phyloP scores from a whole-genome alignment of 345 rosid species.

The Eucalyptus polybractea region DNA sequence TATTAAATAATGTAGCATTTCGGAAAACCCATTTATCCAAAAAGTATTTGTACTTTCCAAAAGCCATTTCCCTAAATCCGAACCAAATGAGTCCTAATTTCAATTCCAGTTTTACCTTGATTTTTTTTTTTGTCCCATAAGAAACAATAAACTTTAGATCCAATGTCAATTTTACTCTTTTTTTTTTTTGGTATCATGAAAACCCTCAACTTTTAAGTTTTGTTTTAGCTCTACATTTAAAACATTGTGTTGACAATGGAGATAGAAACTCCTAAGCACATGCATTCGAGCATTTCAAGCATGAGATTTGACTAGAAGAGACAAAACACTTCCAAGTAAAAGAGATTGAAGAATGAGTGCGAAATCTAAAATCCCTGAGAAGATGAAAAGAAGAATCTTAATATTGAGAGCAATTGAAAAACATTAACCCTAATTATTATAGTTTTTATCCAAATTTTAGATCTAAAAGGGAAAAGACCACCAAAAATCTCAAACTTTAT shows the following conservation, averaged over 20 bases:
- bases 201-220: not conserved
- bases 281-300: not conserved
- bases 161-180: not conserved
- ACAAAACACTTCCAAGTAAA: not conserved
- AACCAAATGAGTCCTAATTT: no score
- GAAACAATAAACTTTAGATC: not conserved
- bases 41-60: no score
- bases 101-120: no score
- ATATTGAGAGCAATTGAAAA: no score
- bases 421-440: no score
- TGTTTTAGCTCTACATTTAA: not conserved
- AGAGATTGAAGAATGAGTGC: not conserved
- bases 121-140: no score
- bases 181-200: not conserved
- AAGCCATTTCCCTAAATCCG: no score
- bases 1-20: no score
- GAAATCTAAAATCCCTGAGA: not conserved
- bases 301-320: not conserved
- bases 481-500: fast-evolving
- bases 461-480: no score
- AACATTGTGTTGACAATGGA: not conserved
- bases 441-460: not conserved
- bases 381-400: not conserved
- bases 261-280: not conserved
- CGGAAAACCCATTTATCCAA: fast-evolving